Evolutionary conservation across 2,329 filamentous ascomycete genomes (phyloP), one percentile per base, ranked within the genome.

Genomic region (Beauveria sp.): DNA sequence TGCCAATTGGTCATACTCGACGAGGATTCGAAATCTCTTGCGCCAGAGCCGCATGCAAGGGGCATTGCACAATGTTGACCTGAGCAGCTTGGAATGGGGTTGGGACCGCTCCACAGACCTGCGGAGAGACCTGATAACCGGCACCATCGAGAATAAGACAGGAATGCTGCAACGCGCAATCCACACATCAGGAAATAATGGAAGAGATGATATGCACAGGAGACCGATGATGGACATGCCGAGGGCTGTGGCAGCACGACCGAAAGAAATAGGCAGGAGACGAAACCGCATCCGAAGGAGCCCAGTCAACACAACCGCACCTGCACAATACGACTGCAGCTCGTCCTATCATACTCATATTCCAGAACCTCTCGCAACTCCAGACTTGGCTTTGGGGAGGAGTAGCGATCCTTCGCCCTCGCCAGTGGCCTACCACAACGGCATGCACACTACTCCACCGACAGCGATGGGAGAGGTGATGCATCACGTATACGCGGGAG

Each of bases 121-220:
- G 40, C 70, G 76, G 16, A 79, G 79, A 63, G 72, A 74, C 46
- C 72, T 80, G 4, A 77, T 80, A 64, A 78, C 76, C 22, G 71
- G 76, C 3, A 52, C 34, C 12, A 52, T 52, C 8, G 18, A n/a
- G 3, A 40, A 40, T 12, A 52, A 52, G n/a, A 16, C 34, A 16
- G 50, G 22, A 7, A 52, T 24, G 12, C 6, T 52, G 28, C 50
- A 40, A 16, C 50, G 50, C 9, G 50, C 50, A 20, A 24, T 52
- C 9, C 50, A 37, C 22, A 26, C 40, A 22, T 30, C 53, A 55
- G 53, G 53, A 9, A 44, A 44, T 18, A 5, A 14, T 14, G 22
- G 14, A 14, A 30, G 37, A 9, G 30, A 52, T 16, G n/a, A 40
- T 30, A 37, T 37, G 18, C 9, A 37, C 12, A 30, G n/a, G 30